Conservation (phyloP, 2,329 filamentous ascomycete species). For the Penicillium brevicompactum region DNA sequence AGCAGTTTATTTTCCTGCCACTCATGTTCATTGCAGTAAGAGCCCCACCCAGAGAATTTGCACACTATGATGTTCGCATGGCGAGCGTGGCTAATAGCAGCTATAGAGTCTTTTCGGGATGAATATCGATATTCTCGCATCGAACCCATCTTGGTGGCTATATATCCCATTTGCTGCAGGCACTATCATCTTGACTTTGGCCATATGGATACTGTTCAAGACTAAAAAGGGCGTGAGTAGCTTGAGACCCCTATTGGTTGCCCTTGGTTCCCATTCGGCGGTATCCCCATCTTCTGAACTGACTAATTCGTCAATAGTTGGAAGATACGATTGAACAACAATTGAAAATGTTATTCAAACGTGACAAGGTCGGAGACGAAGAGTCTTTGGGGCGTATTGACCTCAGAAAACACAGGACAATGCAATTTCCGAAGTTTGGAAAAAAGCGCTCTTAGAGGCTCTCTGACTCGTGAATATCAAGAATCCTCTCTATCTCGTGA, state of each 20-base stretch:
- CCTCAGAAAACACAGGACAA: not conserved
- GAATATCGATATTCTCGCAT: not conserved
- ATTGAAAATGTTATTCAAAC: not conserved
- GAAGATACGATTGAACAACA: not conserved
- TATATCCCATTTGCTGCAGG: not conserved
- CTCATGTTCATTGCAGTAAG: not conserved
- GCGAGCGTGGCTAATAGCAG: not conserved
- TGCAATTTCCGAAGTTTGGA: not conserved
- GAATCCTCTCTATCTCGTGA: too few species aligned
- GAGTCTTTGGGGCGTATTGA: not conserved
- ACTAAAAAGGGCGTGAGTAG: not conserved
- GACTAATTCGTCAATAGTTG: not conserved
- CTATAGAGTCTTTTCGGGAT: not conserved
- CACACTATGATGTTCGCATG: not conserved
- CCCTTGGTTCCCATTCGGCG: not conserved
- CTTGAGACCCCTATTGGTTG: not conserved
- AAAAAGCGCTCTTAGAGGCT: not conserved
- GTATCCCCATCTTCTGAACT: not conserved
- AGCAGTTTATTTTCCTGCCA: not conserved
- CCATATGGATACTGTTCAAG: not conserved
- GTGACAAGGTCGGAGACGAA: not conserved
- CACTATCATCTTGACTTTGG: not conserved
- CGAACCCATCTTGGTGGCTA: not conserved
- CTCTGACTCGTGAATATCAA: too few species aligned
- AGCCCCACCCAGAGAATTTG: not conserved